Evolutionary conservation across 495 filamentous ascomycete species (phyloP).

Genomic region (Xylaria flabelliformis): DNA sequence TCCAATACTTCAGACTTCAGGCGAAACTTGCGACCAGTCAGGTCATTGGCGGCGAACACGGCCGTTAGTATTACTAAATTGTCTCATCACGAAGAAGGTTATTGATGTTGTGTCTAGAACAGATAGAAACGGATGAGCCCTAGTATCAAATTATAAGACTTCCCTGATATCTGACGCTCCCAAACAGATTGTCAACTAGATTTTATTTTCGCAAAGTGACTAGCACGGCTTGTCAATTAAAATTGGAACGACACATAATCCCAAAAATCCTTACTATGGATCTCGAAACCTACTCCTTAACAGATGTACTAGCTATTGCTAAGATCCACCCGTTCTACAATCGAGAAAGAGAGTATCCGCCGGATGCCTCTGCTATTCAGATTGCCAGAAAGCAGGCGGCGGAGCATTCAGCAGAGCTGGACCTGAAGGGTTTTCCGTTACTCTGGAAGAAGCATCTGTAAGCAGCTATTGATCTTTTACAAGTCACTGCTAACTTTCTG

Average conservation of each 20-base stretch:
- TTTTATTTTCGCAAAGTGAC: not conserved
- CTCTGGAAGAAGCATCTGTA: constrained; percentile 20
- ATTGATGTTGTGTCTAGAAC: not conserved
- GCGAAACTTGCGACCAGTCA: not conserved
- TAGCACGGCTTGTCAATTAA: not conserved
- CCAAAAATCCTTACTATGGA: constrained; percentile 3
- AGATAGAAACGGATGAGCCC: not conserved
- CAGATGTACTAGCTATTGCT: constrained; percentile 40
- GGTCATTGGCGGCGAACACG: not conserved
- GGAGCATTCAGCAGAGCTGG: not conserved
- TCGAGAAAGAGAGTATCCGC: constrained; percentile 28
- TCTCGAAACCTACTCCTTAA: not conserved
- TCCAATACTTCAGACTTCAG: not conserved
- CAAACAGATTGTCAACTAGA: not conserved
- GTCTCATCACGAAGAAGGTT: not conserved
- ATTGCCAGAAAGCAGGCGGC: not conserved
- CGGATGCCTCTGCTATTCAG: constrained; percentile 23
- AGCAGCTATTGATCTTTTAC: not conserved
- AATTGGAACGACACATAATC: not conserved
- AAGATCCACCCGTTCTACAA: constrained; percentile 44
- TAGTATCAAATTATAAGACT: not conserved
- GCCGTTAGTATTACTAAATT: not conserved
- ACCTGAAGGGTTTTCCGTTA: not conserved
- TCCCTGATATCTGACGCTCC: not conserved
- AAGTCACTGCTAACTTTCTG: not conserved